Evolutionary conservation across 257 asterid genomes (phyloP), one percentile per base, ranked within the genome.

Genomic region (Fraxinus pennsylvanica): DNA sequence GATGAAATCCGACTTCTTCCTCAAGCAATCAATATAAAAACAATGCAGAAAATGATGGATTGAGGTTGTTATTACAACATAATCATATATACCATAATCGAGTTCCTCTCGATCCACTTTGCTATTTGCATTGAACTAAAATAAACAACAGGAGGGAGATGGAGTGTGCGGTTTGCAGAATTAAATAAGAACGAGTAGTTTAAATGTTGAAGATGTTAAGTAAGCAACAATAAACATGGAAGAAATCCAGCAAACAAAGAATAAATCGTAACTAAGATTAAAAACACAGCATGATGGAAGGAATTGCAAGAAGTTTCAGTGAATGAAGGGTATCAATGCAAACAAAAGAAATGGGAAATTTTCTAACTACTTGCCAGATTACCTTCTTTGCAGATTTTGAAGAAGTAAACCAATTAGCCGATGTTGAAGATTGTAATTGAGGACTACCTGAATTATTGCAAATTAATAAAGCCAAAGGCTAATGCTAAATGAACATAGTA

Each of bases 341-440:
- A 74, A 82, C 68, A 71, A 73, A 81, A 74, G 68, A 57, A 72
- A 19, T 50, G 39, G 52, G 15, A 68, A 25, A 35, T 41, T 65
- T 66, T 74, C 75, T 41, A 71, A 54, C 72, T 59, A 69, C 52
- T 71, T 27, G 54, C 30, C 63, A 67, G 35, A 71, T 59, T 71
- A 93, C 99, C 98, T 93, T 93, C 85, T 90, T 95, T 63, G 94
- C 93, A 73, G 99, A 91, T 86, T 89, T 91, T 41, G 94, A 68
- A 52, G 98, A 93, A 71, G 96, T 74, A 91, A 95, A 95, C 99
- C 99, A 95, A 84, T 85, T 74, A 84, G 92, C 91, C 75, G 99
- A 83, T 74, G 92, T 88, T 80, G 97, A 89, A 84, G 90, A 80
- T 79, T 87, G 92, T 86, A 81, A 78, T 79, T 80, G 86, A 77